These are phyloP conservation scores for Pyrenophora teres DNA, from an alignment of 2,329 filamentous ascomycete genomes.

Conservation along the genomic window DNA sequence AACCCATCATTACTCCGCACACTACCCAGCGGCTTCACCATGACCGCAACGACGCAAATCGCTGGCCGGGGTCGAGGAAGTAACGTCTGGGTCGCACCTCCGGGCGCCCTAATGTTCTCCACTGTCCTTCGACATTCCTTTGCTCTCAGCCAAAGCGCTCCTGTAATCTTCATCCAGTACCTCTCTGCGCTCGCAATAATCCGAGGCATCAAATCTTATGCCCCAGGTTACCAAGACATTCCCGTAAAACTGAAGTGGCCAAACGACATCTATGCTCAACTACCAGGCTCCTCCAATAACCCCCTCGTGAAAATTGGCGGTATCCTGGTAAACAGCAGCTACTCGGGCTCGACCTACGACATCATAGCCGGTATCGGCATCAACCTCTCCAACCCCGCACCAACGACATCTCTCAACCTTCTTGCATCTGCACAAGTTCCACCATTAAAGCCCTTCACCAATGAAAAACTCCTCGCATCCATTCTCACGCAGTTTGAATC, in stretches of 20 bases:
- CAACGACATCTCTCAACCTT: conserved; percentile 84
- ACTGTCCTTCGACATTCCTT: conserved; percentile 84
- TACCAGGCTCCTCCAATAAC: conserved; percentile 56
- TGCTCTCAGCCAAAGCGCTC: conserved; percentile 70
- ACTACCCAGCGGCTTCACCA: conserved; percentile 83
- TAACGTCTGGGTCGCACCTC: conserved; percentile 94
- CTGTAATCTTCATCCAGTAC: conserved; percentile 93
- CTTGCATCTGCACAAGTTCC: conserved; percentile 57
- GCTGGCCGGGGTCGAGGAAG: conserved; percentile 85
- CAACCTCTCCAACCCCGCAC: conserved; percentile 81
- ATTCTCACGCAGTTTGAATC: conserved; percentile 79
- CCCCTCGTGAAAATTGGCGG: conserved; percentile 88
- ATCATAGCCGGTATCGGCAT: conserved; percentile 81
- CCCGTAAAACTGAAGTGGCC: conserved; percentile 95
- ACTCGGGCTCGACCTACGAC: conserved; percentile 76
- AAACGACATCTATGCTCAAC: conserved; percentile 73
- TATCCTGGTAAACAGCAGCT: conserved; percentile 87
- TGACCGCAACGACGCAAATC: conserved; percentile 84
- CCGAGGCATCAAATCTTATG: conserved; percentile 80
- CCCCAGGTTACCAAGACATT: conserved; percentile 71
- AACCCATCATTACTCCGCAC: conserved; percentile 77
- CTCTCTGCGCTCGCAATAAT: conserved; percentile 86
- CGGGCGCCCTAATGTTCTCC: conserved; percentile 85
- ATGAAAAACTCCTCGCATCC: conserved; percentile 80
- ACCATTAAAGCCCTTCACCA: conserved; percentile 61